These are phyloP conservation scores for Lagerstroemia speciosa DNA, from an alignment of 345 rosid species.

Conservation along the genomic window DNA sequence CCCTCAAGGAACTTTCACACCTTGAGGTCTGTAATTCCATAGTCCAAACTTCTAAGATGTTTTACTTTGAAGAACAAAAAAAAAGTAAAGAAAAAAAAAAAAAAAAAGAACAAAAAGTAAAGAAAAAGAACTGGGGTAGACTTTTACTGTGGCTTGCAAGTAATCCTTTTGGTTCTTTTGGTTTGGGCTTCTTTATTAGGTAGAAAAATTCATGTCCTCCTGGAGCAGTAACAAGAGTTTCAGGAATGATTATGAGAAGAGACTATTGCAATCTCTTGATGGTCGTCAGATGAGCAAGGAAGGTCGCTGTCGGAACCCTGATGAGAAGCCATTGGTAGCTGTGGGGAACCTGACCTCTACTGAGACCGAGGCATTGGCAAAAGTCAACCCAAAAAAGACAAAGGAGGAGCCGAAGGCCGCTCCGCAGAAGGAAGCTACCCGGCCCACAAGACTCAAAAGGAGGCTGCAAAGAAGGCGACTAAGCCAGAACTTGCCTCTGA, in stretches of 20 bases:
- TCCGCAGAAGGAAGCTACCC: constrained; percentile 31
- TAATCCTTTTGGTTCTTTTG: constrained; percentile 14
- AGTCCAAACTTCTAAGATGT: not conserved
- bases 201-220: constrained; percentile 62
- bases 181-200: constrained; percentile 19
- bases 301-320: constrained; percentile 54
- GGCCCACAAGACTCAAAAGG: constrained; percentile 33
- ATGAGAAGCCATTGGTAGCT: constrained; percentile 48
- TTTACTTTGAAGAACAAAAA: no score
- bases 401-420: constrained; percentile 59
- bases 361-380: constrained; percentile 31
- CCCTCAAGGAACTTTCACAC: constrained; percentile 43
- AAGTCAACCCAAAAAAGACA: constrained; percentile 41
- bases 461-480: constrained; percentile 26
- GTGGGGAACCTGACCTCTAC: constrained; percentile 24
- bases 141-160: not conserved
- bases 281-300: constrained; percentile 51
- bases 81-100: no score
- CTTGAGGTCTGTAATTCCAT: constrained; percentile 35
- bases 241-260: constrained; percentile 76
- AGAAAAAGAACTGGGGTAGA: not conserved
- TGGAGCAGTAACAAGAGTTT: constrained; percentile 61
- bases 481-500: constrained; percentile 29
- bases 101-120: no score
- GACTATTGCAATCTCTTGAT: constrained; percentile 54